Percentiles rank a stretch among this genome's conserved stretches.
phyloP scores from a whole-genome alignment of 306 rosid genomes.

The Gastrolobium villosum region DNA sequence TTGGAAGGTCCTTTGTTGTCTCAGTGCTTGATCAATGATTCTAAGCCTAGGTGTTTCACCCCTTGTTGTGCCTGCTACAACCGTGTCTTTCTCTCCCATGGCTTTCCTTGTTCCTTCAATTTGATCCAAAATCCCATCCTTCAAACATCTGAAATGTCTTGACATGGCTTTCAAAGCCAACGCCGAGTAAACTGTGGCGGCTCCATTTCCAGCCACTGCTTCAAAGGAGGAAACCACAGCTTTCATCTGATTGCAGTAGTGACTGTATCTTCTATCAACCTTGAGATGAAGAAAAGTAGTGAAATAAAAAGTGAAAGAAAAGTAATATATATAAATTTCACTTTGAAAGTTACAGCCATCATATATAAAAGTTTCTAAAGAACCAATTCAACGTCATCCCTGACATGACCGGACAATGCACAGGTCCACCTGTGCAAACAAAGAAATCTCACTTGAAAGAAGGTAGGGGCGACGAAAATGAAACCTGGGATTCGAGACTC shows the following conservation, averaged over 20 bases:
- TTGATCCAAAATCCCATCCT: constrained; percentile 80
- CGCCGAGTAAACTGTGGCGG: constrained; percentile 84
- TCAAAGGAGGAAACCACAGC: constrained; percentile 83
- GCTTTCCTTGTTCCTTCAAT: constrained; percentile 68
- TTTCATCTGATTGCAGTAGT: constrained; percentile 92
- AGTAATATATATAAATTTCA: constrained; percentile 14
- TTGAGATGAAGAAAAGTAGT: not conserved
- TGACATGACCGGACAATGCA: no score
- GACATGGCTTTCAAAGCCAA: constrained; percentile 95
- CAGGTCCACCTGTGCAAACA: no score
- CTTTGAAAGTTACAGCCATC: constrained; percentile 42
- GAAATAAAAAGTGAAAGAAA: not conserved
- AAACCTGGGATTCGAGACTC: no score
- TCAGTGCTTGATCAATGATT: constrained; percentile 76
- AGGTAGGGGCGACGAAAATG: no score
- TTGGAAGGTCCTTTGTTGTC: constrained; percentile 90
- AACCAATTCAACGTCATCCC: no score
- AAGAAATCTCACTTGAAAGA: no score
- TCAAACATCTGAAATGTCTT: constrained; percentile 78
- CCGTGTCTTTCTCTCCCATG: constrained; percentile 88
- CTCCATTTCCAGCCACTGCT: constrained; percentile 77
- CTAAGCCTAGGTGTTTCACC: constrained; percentile 94
- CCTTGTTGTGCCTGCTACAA: constrained; percentile 75
- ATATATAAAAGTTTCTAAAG: no score
- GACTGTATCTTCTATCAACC: constrained; percentile 81